Evolutionary conservation across 176 grass and related monocot genomes (phyloP).

Genomic region (Carex parvula): DNA sequence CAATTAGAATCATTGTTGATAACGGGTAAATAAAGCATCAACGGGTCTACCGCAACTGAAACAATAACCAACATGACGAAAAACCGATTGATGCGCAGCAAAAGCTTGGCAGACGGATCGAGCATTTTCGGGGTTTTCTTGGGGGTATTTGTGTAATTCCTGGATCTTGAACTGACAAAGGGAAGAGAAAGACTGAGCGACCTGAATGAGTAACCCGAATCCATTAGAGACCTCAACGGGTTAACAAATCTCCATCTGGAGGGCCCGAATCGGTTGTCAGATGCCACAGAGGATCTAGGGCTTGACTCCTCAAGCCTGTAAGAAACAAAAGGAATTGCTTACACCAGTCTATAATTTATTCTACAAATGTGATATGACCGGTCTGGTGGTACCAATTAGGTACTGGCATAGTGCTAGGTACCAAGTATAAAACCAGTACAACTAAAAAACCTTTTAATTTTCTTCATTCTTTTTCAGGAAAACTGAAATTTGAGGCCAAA

Average conservation of each 20-base stretch:
- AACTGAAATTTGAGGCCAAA: no score
- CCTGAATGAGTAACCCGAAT: not conserved
- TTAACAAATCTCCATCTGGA: slow-evolving; percentile 35
- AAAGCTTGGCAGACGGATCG: slow-evolving; percentile 67
- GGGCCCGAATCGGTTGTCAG: slow-evolving; percentile 40
- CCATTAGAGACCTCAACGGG: slow-evolving; percentile 38
- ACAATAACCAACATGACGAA: slow-evolving; percentile 70
- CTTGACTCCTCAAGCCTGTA: slow-evolving; percentile 76
- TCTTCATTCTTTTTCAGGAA: no score
- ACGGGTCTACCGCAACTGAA: slow-evolving; percentile 75
- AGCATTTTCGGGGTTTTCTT: slow-evolving; percentile 49
- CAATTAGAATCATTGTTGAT: slow-evolving; percentile 33
- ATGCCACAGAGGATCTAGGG: slow-evolving; percentile 57
- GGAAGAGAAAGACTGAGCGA: slow-evolving; percentile 10
- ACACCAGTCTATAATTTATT: no score
- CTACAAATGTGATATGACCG: no score
- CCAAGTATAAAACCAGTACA: not conserved
- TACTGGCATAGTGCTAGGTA: not conserved
- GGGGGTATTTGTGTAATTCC: slow-evolving; percentile 35
- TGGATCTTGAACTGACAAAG: slow-evolving; percentile 1
- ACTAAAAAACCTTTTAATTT: not conserved
- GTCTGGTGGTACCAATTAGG: not conserved
- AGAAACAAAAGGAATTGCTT: not conserved
- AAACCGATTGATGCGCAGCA: slow-evolving; percentile 65
- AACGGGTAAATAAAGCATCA: slow-evolving; percentile 77